A percentile compares a stretch with the other conserved stretches of the same genome.
phyloP scores from a whole-genome alignment of 192 early-diverging fungal genomes.

The Umbelopsis ramanniana region DNA sequence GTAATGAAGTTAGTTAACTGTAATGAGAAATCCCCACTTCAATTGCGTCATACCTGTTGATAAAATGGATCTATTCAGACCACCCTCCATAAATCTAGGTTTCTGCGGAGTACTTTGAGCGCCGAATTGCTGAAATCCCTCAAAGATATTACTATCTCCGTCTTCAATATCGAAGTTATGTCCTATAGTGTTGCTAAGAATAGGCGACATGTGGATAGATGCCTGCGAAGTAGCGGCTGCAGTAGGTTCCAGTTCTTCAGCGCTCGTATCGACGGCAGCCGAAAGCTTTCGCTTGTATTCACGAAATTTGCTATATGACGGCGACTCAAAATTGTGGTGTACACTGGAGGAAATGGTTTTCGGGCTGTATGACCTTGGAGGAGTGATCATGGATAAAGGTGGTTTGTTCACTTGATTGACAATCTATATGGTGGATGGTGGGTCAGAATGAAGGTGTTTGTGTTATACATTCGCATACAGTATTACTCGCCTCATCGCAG shows the following conservation, averaged over 20 bases:
- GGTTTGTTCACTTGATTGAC: slow-evolving; percentile 7
- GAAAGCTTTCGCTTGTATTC: not conserved
- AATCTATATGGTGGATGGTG: not conserved
- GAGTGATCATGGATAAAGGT: slow-evolving; percentile 13
- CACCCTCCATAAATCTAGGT: not conserved
- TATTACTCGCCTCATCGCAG: not conserved
- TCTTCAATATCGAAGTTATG: not conserved
- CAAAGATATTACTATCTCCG: not conserved
- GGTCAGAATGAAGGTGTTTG: not conserved
- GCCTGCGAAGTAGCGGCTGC: not conserved
- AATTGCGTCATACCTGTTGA: not conserved
- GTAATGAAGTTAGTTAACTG: not conserved
- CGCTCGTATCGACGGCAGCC: not conserved
- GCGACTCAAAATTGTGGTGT: not conserved
- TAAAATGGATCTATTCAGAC: not conserved
- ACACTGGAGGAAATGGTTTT: not conserved
- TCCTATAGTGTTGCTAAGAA: not conserved
- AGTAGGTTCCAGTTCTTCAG: not conserved
- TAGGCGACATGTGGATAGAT: not conserved
- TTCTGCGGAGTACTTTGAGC: not conserved
- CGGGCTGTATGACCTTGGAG: not conserved
- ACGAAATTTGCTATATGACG: not conserved
- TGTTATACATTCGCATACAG: not conserved
- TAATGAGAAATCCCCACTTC: not conserved
- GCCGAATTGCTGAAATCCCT: not conserved